Evolutionary conservation across 768 basidiomycete genomes (phyloP), one percentile per base, ranked within the genome.

Genomic region (Naganishia kalamii): DNA sequence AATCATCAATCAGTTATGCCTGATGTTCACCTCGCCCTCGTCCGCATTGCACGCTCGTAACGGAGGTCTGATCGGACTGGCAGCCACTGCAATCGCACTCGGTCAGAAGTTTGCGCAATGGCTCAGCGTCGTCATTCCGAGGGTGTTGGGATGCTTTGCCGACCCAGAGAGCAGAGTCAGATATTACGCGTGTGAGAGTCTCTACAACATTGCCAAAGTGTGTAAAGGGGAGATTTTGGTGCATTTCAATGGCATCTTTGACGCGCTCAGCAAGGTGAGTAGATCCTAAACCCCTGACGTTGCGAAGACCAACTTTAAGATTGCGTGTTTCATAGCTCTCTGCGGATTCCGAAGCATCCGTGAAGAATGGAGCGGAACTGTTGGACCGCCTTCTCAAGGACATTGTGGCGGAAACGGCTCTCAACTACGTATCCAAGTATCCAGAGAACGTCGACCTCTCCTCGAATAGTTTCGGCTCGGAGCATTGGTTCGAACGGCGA

Each of bases 181-280:
- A 48, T 99, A 98, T 80, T 97, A 96, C 81, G 94, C 94, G 5
- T 93, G 92, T 27, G 96, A 99, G 76, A 94, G 92, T 74, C 80
- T 99, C 68, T 99, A 99, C 81, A 99, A 99, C 79, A 93, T 99
- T 17, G 74, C 73, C 11, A 80, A 81, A 78, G 93, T 96, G 17
- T 94, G 92, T 33, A 94, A 96, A 72, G 96, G 94, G 41, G 94
- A 97, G 78, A 87, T 98, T 33, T 81, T 99, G 64, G 86, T 97
- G 15, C 96, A 93, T 76, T 99, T 97, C 81, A 99, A 99, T 74
- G 92, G 93, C 64, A 91, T 98, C 62, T 99, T 99, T 71, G 96
- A 98, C 79, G 88, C 92, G 0, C 82, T 98, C 67, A 92, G 90
- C 82, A 98, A 97, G 83, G 94, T 93, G 72, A 64, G 84, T 48